Evolutionary conservation across 2,329 filamentous ascomycete species (phyloP), one percentile per base, ranked within the genome.

Genomic region (Diaporthe ampelina): DNA sequence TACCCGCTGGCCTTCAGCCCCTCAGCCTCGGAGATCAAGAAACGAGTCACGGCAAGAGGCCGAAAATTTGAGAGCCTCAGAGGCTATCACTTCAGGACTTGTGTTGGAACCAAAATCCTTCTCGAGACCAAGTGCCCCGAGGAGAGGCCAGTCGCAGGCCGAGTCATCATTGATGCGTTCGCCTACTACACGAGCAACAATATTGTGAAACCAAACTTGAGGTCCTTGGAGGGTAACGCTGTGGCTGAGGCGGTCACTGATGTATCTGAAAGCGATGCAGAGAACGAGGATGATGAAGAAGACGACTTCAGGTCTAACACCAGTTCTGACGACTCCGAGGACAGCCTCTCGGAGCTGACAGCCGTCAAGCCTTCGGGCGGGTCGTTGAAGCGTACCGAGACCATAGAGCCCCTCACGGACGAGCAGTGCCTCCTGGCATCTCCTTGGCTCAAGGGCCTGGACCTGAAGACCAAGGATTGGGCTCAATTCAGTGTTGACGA

Each of bases 401-500:
- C 78, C 5, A 77, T 83, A 4, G 58, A 75, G 0, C 70, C 76
- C 0, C 77, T 84, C 1, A 82, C 79, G 0, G 82, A 84, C 7
- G 81, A 82, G 8, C 77, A 85, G 59, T 79, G 80, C 15, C 80
- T 85, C 2, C 70, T 85, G 37, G 76, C 82, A 0, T 81, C 78
- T 0, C 83, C 84, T 0, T 84, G 82, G 83, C 71, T 85, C 24
- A 81, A 79, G n/a, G 82, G 81, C 3, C 82, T 84, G 35, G 82
- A 84, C 37, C 76, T 85, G 45, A 83, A 82, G 74, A 75, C 77
- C 15, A 85, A 85, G 77, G 74, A 79, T 5, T 85, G 79, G 80
- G 77, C 76, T 24, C 71, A 73, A 4, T 78, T 81, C 29, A 74
- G 73, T 21, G 73, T 82, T 4, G 78, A 81, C 50, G 74, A 81